Evolutionary conservation across 2,329 filamentous ascomycete species (phyloP).

Genomic region (Monosporascus ibericus): DNA sequence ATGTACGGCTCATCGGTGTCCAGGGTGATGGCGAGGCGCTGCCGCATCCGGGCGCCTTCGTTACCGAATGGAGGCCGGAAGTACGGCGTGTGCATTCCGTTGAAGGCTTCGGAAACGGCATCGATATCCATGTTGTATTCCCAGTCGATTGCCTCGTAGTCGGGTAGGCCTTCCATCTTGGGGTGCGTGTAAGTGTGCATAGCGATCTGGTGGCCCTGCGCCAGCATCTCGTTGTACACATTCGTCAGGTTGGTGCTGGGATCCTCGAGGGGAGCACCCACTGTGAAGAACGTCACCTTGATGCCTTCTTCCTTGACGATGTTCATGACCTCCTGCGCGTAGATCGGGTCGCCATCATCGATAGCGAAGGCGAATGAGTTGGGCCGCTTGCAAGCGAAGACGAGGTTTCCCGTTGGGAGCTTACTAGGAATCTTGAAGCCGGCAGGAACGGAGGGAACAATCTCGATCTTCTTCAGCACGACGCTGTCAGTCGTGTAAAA

Average conservation of each 20-base stretch:
- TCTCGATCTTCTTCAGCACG: constrained; percentile 51
- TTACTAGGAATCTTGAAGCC: constrained; percentile 50
- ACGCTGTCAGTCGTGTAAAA: constrained; percentile 52
- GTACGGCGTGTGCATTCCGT: constrained; percentile 36
- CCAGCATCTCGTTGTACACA: constrained; percentile 58
- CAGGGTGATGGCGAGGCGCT: constrained; percentile 50
- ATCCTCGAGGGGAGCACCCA: constrained; percentile 57
- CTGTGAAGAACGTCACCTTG: constrained; percentile 66
- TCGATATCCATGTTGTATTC: constrained; percentile 53
- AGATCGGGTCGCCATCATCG: constrained; percentile 58
- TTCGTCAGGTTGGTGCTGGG: constrained; percentile 52
- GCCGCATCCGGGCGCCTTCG: constrained; percentile 60
- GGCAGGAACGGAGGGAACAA: constrained; percentile 48
- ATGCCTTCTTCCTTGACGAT: constrained; percentile 56
- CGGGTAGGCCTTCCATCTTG: constrained; percentile 54
- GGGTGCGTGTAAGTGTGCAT: constrained; percentile 65
- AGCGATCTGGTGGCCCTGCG: constrained; percentile 60
- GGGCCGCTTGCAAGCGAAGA: constrained; percentile 59
- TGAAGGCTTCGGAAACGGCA: constrained; percentile 36
- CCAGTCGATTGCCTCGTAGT: constrained; percentile 51
- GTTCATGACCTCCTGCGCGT: constrained; percentile 54
- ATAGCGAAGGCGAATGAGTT: constrained; percentile 69
- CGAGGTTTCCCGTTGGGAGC: constrained; percentile 52
- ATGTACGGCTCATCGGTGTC: constrained; percentile 48
- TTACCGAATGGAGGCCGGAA: constrained; percentile 66